Percentiles rank a stretch among this genome's conserved stretches.
Conservation (phyloP, 1,284 basidiomycete species). For the Moesziomyces antarcticus region DNA sequence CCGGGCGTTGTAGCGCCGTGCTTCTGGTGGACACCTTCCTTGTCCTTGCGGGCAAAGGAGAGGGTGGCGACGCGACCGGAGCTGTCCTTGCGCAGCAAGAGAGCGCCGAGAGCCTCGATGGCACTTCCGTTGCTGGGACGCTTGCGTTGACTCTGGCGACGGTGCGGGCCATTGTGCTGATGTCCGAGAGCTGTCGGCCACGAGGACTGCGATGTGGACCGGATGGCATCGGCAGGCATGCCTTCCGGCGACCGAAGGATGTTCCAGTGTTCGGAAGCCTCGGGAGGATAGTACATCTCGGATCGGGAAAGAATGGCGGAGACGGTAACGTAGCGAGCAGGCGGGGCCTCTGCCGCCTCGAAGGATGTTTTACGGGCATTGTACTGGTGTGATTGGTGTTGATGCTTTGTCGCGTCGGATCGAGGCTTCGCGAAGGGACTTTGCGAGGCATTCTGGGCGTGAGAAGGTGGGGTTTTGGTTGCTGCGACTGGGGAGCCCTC, state of each 20-base stretch:
- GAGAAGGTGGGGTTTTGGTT: neutral
- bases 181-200: slow-evolving; percentile 4
- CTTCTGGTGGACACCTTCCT: neutral
- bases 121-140: slow-evolving; percentile 60
- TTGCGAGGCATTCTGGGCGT: neutral
- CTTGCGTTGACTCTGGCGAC: slow-evolving; percentile 24
- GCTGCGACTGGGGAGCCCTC: slow-evolving; percentile 21
- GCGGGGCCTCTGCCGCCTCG: neutral
- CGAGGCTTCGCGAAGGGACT: neutral
- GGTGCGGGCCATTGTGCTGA: slow-evolving; percentile 8
- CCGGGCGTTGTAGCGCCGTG: neutral
- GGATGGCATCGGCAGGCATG: slow-evolving; percentile 2
- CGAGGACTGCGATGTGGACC: neutral
- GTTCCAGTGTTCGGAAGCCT: slow-evolving; percentile 23
- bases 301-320: slow-evolving; percentile 61
- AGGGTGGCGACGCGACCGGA: slow-evolving; percentile 53
- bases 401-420: neutral
- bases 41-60: slow-evolving; percentile 28
- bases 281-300: slow-evolving; percentile 43
- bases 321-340: slow-evolving; percentile 55
- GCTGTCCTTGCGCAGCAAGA: slow-evolving; percentile 57
- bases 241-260: slow-evolving; percentile 25
- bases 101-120: slow-evolving; percentile 61
- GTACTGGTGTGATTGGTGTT: neutral
- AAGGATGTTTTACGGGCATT: neutral